Evolutionary conservation across 352 stramenopile genomes (phyloP), one percentile per base, ranked within the genome.

Genomic region (Phytophthora hybrid): DNA sequence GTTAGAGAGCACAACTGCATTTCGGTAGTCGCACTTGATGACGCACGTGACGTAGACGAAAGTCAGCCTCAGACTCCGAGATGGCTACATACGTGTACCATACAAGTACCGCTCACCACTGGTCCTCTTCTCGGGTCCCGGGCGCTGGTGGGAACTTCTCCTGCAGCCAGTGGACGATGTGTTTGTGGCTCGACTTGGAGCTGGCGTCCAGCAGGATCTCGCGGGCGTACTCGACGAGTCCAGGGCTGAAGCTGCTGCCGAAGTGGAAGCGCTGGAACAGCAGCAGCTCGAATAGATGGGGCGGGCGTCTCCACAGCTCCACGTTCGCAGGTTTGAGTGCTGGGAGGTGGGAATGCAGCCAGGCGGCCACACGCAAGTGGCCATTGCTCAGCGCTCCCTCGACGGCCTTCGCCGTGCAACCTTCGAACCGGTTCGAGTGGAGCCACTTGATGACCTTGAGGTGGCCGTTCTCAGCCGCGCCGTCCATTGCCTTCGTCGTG

Each of bases 261-360:
- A 74, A 74, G 54, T 74, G 67, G 60, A 53, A 54, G 11, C 10
- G 29, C 52, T 60, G 52, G 53, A 74, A 74, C 1, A 74, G 31
- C 3, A 74, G 52, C 51, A 69, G 13, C 18, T 69, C 59, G 10
- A 73, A 69, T 39, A 69, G 7, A 10, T 58, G 13, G 0, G 29
- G 4, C 13, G 53, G 52, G 37, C 32, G 19, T 59, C 59, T 56
- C 51, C 59, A 55, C 19, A 69, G 52, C 21, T 69, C 41, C 52
- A 69, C 18, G 23, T 21, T 60, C 1, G 11, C 14, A 2, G 66
- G 66, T 21, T 4, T 59, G 5, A 59, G 31, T 7, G 19, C n/a
- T 18, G 55, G 55, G 1, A 66, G 39, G 5, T 62, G 61, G 13
- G 4, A 14, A 21, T 59, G 54, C 16, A 66, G 11, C 61, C 68